A percentile compares a stretch with the other conserved stretches of the same genome.
Evolutionary conservation across 176 grass and related monocot species (phyloP).

Genomic region (Triticum timopheevii): DNA sequence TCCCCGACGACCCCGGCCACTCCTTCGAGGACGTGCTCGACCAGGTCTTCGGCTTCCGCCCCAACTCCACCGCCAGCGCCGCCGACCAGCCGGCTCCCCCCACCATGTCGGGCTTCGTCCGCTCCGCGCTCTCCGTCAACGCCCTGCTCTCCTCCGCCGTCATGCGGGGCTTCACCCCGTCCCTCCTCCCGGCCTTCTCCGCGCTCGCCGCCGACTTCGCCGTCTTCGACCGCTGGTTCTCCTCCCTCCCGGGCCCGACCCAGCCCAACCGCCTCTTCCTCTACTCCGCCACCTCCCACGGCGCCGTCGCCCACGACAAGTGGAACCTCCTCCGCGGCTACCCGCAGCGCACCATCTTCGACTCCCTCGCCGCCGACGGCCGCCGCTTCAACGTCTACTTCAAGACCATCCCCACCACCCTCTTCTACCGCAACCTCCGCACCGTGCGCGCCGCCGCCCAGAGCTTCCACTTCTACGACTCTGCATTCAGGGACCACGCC

Average conservation of each 20-base stretch:
- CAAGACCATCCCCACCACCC: constrained; percentile 72
- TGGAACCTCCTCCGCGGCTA: constrained; percentile 68
- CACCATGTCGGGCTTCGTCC: constrained; percentile 88
- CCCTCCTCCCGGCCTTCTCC: constrained; percentile 64
- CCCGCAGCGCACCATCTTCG: constrained; percentile 90
- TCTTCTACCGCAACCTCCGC: constrained; percentile 84
- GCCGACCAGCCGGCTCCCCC: background rate
- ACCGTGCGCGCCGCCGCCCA: constrained; percentile 43
- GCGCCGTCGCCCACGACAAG: constrained; percentile 75
- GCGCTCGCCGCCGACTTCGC: constrained; percentile 68
- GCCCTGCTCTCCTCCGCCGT: constrained; percentile 49
- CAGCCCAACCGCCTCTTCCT: constrained; percentile 95
- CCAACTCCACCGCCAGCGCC: background rate
- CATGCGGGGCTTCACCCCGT: constrained; percentile 81
- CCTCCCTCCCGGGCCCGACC: constrained; percentile 78
- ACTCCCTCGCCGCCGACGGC: constrained; percentile 65
- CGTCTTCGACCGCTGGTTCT: constrained; percentile 98
- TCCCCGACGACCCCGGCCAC: constrained; percentile 83
- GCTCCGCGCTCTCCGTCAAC: constrained; percentile 69
- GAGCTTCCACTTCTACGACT: constrained; percentile 62
- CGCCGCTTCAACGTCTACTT: constrained; percentile 75
- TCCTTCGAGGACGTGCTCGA: constrained; percentile 86
- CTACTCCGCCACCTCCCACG: constrained; percentile 91
- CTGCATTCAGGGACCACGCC: constrained; percentile 53
- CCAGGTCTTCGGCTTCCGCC: constrained; percentile 55